These are phyloP conservation scores for Phytophthora constricta DNA, from an alignment of 352 stramenopile genomes.

Conservation along the genomic window DNA sequence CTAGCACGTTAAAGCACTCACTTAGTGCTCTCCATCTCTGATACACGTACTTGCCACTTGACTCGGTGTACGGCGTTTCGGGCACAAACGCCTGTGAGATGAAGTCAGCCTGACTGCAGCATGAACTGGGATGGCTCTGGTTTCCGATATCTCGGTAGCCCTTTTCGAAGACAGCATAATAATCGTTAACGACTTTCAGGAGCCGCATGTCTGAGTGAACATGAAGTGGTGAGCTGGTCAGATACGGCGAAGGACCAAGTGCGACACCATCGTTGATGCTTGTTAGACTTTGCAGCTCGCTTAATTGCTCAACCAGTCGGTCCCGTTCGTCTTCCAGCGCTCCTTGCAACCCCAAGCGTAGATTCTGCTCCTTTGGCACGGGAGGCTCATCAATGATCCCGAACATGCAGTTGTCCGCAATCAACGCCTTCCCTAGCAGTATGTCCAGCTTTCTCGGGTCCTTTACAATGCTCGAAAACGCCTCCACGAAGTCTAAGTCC, in stretches of 20 bases:
- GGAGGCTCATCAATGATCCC: background rate
- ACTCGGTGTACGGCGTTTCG: no score
- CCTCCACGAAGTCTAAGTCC: conserved; percentile 48
- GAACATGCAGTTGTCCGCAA: conserved; percentile 49
- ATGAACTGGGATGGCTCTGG: no score
- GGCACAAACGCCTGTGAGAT: conserved; percentile 8
- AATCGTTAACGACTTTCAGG: conserved; percentile 16
- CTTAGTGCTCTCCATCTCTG: conserved; percentile 17
- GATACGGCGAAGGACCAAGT: no score
- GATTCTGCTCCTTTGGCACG: background rate
- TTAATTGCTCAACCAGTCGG: conserved; percentile 4
- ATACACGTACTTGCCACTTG: conserved; percentile 5
- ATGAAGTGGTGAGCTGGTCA: background rate
- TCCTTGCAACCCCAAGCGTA: background rate
- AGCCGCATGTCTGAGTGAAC: background rate
- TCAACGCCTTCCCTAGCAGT: conserved; percentile 40
- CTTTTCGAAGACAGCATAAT: conserved; percentile 16
- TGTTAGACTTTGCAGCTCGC: background rate
- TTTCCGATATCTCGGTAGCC: background rate
- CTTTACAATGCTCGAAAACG: conserved; percentile 41
- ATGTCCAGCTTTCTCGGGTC: conserved; percentile 39
- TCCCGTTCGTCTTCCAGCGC: conserved; percentile 8
- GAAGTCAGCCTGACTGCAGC: conserved; percentile 16
- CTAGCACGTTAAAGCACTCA: conserved; percentile 19
- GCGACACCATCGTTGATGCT: background rate